Base-by-base conservation (phyloP, 2,329 filamentous ascomycete genomes). In the Sporothrix inflata region DNA sequence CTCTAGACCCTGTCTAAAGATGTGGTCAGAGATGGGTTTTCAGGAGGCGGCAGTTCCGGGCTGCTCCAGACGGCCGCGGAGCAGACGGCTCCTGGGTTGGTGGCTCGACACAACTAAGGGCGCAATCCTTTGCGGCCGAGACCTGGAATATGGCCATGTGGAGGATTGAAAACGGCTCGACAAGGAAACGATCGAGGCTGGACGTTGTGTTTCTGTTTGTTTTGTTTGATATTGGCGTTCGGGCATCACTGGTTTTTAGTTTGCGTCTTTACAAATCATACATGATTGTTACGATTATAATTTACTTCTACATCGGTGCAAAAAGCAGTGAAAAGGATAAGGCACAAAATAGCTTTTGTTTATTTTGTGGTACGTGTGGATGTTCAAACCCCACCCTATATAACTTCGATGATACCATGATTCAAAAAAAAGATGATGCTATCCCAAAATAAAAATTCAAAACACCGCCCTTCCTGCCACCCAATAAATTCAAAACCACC, bases 251-350 rank as follows among this genome's bases (percentile, higher is more conserved):
- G 60, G 38, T 27, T 45, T 16, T 27, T 45, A 45, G 12, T 24
- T 65, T 65, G 38, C 60, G 19, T 27, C 38, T 45, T 65, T 24
- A 60, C 30, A 42, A 65, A 27, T 45, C 60, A 65, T 63, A 65
- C 11, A 45, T 65, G 8, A 65, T 65, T 38, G 24, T 27, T 40
- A 27, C 21, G 38, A 65, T 42, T 27, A 5, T 8, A 8, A 19
- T 27, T 19, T 27, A 42, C 5, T 45, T 42, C 2, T 45, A 40
- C n/a, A 27, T 9, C 21, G n/a, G 30, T 12, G n/a, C 34, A 61
- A 21, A 38, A 38, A 5, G 7, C 19, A 0, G 12, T 19, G 42
- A 5, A 47, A 47, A 6, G 14, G 5, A 47, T 47, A 14, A 16
- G 30, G 16, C 42, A 14, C 53, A 34, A 19, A 12, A n/a, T 6